Percentiles rank a stretch among this genome's conserved stretches.
Conservation (phyloP, 768 basidiomycete species). For the Lepiota venenata region DNA sequence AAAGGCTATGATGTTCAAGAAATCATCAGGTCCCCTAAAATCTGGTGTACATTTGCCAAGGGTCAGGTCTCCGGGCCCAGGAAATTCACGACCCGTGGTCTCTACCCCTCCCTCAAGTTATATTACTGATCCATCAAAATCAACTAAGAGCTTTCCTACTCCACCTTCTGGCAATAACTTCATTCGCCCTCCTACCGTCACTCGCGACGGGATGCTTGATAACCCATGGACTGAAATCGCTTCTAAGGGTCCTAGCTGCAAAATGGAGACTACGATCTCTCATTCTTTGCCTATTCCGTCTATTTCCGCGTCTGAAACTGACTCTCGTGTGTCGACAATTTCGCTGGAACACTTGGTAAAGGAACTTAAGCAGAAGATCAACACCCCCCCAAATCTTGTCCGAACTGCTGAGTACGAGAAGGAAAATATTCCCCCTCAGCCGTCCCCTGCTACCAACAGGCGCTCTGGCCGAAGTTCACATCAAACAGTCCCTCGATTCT, state of each 20-base stretch:
- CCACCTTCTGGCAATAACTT: not conserved
- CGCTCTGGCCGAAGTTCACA: not conserved
- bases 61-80: no score
- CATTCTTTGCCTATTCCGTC: no score
- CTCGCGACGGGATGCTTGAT: not conserved
- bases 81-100: not conserved
- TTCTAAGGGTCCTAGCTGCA: not conserved
- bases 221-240: not conserved
- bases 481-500: not conserved
- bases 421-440: not conserved
- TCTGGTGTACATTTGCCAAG: no score
- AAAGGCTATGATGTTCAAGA: slow-evolving; percentile 3
- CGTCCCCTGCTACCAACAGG: not conserved
- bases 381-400: no score
- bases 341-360: no score
- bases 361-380: no score
- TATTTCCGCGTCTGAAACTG: no score
- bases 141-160: not conserved
- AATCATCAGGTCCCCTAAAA: not conserved
- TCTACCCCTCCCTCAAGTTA: not conserved
- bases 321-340: no score
- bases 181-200: slow-evolving; percentile 1
- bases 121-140: not conserved
- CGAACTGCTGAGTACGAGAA: not conserved
- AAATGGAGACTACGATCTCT: no score